phyloP scores from a whole-genome alignment of 192 early-diverging fungal species.

The Coemansia sp. region DNA sequence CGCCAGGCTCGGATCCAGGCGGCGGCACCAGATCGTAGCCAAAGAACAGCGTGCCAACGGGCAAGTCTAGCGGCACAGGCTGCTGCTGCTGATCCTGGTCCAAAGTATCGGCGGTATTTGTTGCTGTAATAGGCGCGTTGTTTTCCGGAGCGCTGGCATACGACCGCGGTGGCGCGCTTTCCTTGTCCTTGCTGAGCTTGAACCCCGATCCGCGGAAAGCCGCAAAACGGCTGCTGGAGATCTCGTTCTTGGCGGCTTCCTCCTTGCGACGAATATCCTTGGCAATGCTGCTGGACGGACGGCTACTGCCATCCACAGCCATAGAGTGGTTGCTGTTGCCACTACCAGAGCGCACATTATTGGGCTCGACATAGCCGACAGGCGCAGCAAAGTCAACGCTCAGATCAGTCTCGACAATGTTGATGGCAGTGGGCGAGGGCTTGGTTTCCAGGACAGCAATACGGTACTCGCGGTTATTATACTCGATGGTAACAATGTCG shows the following conservation, averaged over 20 bases:
- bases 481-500: slow-evolving; percentile 91
- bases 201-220: slow-evolving; percentile 18
- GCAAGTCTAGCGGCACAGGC: slow-evolving; percentile 77
- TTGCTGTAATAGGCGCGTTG: neutral
- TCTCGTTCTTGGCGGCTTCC: slow-evolving; percentile 32
- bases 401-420: slow-evolving; percentile 96
- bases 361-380: slow-evolving; percentile 93
- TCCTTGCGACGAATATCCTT: slow-evolving; percentile 35
- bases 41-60: slow-evolving; percentile 89
- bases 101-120: neutral
- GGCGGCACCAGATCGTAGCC: slow-evolving; percentile 81
- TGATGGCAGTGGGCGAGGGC: slow-evolving; percentile 80
- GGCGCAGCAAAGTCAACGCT: slow-evolving; percentile 98
- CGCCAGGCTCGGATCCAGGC: slow-evolving; percentile 26
- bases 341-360: slow-evolving; percentile 14
- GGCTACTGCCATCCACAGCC: slow-evolving; percentile 2
- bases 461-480: slow-evolving; percentile 86
- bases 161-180: slow-evolving; percentile 10
- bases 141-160: slow-evolving; percentile 24
- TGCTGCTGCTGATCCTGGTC: neutral
- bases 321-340: slow-evolving; percentile 19
- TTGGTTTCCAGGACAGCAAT: slow-evolving; percentile 91
- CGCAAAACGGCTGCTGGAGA: slow-evolving; percentile 7
- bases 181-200: slow-evolving; percentile 9
- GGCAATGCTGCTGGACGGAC: slow-evolving; percentile 50